A percentile compares a stretch with the other conserved stretches of the same genome.
Evolutionary conservation across 805 yeast genomes (phyloP).

Genomic region (Tetrapisispora fleetii): DNA sequence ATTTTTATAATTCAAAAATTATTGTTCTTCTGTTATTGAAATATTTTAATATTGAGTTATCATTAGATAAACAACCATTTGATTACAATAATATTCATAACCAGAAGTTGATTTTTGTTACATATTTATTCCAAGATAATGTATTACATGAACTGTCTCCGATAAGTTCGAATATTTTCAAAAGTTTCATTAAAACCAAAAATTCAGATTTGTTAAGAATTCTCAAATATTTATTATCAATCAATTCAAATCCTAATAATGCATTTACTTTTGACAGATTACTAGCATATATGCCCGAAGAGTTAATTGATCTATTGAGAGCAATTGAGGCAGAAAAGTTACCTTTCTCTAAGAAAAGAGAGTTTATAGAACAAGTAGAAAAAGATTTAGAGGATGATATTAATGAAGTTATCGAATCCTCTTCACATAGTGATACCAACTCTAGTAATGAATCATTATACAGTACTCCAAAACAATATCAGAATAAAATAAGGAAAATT

Average conservation of each 20-base stretch:
- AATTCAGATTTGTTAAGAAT: not conserved
- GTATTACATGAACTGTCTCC: not conserved
- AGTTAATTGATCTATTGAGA: not conserved
- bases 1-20: not conserved
- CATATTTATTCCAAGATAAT: not conserved
- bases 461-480: not conserved
- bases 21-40: not conserved
- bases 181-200: not conserved
- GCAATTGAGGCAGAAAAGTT: not conserved
- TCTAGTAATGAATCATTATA: not conserved
- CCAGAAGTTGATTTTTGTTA: not conserved
- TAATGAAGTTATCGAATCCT: not conserved
- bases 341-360: not conserved
- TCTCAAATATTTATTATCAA: not conserved
- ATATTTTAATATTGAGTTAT: not conserved
- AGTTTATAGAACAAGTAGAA: not conserved
- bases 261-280: not conserved
- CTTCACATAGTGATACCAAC: not conserved
- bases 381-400: not conserved
- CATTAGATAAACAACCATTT: constrained; percentile 1
- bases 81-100: not conserved
- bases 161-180: not conserved
- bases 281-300: not conserved
- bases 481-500: not conserved
- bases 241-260: not conserved